phyloP scores from a whole-genome alignment of 148 eudicot genomes.

The Heliosperma pusillum region DNA sequence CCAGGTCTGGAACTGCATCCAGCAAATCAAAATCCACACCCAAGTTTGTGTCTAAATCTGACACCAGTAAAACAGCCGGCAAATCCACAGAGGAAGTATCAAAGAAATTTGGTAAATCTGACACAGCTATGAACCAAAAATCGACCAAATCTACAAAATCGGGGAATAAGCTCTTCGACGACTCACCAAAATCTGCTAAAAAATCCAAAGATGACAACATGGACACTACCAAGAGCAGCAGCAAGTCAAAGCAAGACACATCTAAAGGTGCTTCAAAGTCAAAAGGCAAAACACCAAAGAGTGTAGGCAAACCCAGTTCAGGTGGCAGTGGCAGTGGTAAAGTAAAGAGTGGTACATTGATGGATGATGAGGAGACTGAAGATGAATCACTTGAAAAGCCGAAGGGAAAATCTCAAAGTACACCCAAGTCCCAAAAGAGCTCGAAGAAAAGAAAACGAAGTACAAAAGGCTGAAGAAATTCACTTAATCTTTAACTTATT shows the following conservation, averaged over 20 bases:
- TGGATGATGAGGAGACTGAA: conserved; percentile 37
- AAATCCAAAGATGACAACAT: conserved; percentile 42
- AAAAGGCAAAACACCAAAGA: conserved; percentile 40
- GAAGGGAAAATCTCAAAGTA: conserved; percentile 20
- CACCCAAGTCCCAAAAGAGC: conserved; percentile 25
- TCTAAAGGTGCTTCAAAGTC: conserved; percentile 40
- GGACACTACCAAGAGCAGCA: conserved; percentile 25
- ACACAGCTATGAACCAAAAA: too few species aligned
- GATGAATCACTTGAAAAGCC: conserved; percentile 29
- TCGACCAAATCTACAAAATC: conserved; percentile 26
- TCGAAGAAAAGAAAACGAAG: conserved; percentile 30
- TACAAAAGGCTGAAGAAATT: too few species aligned
- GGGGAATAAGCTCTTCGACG: conserved; percentile 28
- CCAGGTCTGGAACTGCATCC: conserved; percentile 37
- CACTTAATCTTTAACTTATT: too few species aligned
- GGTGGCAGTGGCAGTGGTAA: conserved; percentile 38
- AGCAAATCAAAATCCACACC: conserved; percentile 48
- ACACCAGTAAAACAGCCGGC: too few species aligned
- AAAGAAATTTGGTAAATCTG: conserved; percentile 36
- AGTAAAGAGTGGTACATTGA: conserved; percentile 29
- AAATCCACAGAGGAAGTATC: conserved; percentile 32
- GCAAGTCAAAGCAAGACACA: conserved; percentile 31
- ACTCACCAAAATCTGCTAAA: conserved; percentile 25
- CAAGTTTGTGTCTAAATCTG: too few species aligned
- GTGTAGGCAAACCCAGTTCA: conserved; percentile 32